Conservation (phyloP, 768 basidiomycete genomes). For the Trametes cingulata region DNA sequence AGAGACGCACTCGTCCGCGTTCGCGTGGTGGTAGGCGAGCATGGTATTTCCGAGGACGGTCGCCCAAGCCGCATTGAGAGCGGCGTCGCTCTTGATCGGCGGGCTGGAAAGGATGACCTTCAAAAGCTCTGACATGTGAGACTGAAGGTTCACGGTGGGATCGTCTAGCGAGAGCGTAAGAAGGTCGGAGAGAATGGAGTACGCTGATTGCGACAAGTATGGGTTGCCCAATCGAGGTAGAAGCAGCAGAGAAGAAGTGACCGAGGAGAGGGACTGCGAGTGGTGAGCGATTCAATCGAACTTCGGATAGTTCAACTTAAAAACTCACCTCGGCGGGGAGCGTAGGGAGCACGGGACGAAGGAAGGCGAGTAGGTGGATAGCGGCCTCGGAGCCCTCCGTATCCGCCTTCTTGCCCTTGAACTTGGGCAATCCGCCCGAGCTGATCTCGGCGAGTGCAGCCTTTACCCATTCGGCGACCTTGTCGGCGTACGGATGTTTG, state of each 20-base stretch:
- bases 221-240: slow-evolving; percentile 87
- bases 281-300: slow-evolving; percentile 8
- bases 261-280: slow-evolving; percentile 66
- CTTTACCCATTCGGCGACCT: slow-evolving; percentile 79
- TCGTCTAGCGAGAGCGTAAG: slow-evolving; percentile 58
- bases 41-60: slow-evolving; percentile 72
- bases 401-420: slow-evolving; percentile 56
- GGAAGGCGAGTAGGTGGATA: slow-evolving; percentile 74
- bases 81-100: slow-evolving; percentile 67
- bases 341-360: slow-evolving; percentile 59
- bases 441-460: slow-evolving; percentile 65
- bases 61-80: slow-evolving; percentile 77
- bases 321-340: slow-evolving; percentile 70
- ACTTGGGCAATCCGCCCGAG: slow-evolving; percentile 58
- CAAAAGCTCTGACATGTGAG: slow-evolving; percentile 62
- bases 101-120: slow-evolving; percentile 64
- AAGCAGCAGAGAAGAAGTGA: slow-evolving; percentile 71
- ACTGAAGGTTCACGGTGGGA: slow-evolving; percentile 47
- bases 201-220: slow-evolving; percentile 86
- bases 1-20: slow-evolving; percentile 49
- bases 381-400: slow-evolving; percentile 68
- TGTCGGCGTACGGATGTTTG: slow-evolving; percentile 83
- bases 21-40: slow-evolving; percentile 57
- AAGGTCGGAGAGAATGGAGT: slow-evolving; percentile 82
- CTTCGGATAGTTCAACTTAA: background rate